Base-by-base conservation (phyloP, 2,329 filamentous ascomycete species). In the Zasmidium cellare region DNA sequence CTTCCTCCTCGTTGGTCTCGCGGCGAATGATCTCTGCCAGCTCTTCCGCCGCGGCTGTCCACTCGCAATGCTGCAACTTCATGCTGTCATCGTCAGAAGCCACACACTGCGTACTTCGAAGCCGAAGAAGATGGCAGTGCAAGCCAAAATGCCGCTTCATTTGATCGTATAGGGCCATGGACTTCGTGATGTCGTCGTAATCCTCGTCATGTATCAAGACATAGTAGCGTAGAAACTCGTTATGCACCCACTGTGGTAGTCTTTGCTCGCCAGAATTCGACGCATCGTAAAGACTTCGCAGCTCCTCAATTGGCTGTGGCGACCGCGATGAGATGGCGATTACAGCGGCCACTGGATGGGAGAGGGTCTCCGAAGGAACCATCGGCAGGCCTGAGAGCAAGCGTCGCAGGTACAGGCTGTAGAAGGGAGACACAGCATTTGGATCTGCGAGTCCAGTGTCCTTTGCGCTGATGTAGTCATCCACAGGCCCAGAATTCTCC, bases 61-160 rank as follows among this genome's bases (percentile, higher is more conserved):
- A 97, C 72, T 96, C 89, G 70, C 87, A 91, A 20, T 85, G 83
- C 1, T 93, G 91, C 20, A 97, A 80, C 53, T 87, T 85, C 67
- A 91, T 85, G 69, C 90, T 93, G 70, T 97, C 93, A 71, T 97
- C 92, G 72, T 97, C 94, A 1, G 91, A 92, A 62, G 92, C 86
- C 35, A 91, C 87, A 73, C 91, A 93, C 71, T 92, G 89, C 38
- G 86, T 89, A 68, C 91, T 96, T 66, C 93, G 85, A 51, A 99
- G 79, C 62, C 96, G 82, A 31, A 99, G 80, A 11, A 99, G 81
- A 75, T 99, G 94, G 71, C 94, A 99, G 75, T 99, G 92, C 49
- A 97, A 79, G 1, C 94, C 94, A 63, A 99, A 91, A 75, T 97
- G 91, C n/a, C 94, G 87, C 76, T 97, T 99, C 96, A 99, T 99